Base-by-base conservation (phyloP, 2,329 filamentous ascomycete species). In the Colletotrichum shisoi region DNA sequence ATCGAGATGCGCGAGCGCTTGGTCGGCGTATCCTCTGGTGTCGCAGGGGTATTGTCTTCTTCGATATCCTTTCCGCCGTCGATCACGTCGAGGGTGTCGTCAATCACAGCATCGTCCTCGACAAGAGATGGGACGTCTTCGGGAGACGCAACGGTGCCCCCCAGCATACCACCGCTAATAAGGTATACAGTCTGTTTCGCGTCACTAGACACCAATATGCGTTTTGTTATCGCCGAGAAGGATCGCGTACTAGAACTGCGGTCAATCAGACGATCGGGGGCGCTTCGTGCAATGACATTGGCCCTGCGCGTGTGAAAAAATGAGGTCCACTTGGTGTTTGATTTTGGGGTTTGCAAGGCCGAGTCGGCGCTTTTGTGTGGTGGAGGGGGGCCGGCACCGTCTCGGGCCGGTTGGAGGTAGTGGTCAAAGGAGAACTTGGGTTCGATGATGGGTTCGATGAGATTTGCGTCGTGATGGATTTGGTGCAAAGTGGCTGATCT, bases 401-500 rank as follows among this genome's bases (percentile, higher is more conserved):
- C 46, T 46, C 39, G 44, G 13, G 44, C 37, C 19, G 52, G 40
- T 9, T 44, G 49, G 17, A 68, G 24, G 37, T 57, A 66, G n/a
- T 66, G 69, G 37, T 70, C 69, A 39, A 70, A 64, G 11, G 69
- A 70, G 60, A 67, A 70, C 27, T 68, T 67, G 24, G 60, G 67
- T 13, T 58, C 63, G n/a, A 31, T 21, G 6, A 44, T 53, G 6
- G 59, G 56, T 27, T 69, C 59, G 17, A 72, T 63, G 21, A 74
- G 57, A 31, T 75, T 72, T 27, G 73, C 71, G 62, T 76, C 72
- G 17, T 75, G 73, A 60, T 79, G 76, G 34, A 80, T 75, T 68
- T 88, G 84, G 71, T 91, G 87, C 34, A 92, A 79, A 1, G 89
- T 92, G 40, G 87, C 88, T 52, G 89, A 91, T 72, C 91, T 84